Evolutionary conservation across 116 monocot species (phyloP).

Genomic region (Dioscorea cayenensis): DNA sequence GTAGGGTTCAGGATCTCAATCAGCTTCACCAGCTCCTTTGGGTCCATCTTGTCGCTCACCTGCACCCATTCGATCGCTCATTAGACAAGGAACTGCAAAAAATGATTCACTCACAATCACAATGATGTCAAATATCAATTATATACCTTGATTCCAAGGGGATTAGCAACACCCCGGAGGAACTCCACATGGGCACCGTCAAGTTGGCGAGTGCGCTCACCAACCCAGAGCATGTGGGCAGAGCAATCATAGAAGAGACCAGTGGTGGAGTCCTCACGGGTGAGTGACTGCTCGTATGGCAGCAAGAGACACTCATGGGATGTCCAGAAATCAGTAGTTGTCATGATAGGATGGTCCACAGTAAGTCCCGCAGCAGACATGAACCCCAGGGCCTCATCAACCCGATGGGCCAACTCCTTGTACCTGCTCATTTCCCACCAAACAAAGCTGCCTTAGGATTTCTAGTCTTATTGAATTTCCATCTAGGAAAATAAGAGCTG

Average conservation of each 20-base stretch:
- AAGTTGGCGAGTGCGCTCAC: slow-evolving; percentile 82
- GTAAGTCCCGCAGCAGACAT: slow-evolving; percentile 85
- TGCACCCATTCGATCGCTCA: slow-evolving; percentile 6
- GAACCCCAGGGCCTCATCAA: slow-evolving; percentile 88
- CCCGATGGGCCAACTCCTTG: slow-evolving; percentile 68
- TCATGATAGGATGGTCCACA: slow-evolving; percentile 85
- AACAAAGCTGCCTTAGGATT: neutral
- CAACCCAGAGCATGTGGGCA: slow-evolving; percentile 87
- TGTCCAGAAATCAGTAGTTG: slow-evolving; percentile 85
- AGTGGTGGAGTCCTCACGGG: slow-evolving; percentile 73
- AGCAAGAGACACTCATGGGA: slow-evolving; percentile 91
- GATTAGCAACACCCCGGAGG: slow-evolving; percentile 81
- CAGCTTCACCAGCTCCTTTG: slow-evolving; percentile 71
- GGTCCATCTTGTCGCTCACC: slow-evolving; percentile 92
- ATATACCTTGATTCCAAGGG: slow-evolving; percentile 78
- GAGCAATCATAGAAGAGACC: slow-evolving; percentile 81
- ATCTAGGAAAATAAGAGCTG: too few relatives aligned
- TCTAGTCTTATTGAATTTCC: neutral
- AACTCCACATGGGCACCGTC: slow-evolving; percentile 90
- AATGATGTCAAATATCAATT: too few relatives aligned
- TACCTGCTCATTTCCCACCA: slow-evolving; percentile 35
- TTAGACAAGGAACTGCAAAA: too few relatives aligned
- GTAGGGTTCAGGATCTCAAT: slow-evolving; percentile 76
- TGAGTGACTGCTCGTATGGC: slow-evolving; percentile 81
- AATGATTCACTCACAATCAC: too few relatives aligned